These are phyloP conservation scores for Colletotrichum navitas DNA, from an alignment of 2,329 filamentous ascomycete species.

Conservation along the genomic window DNA sequence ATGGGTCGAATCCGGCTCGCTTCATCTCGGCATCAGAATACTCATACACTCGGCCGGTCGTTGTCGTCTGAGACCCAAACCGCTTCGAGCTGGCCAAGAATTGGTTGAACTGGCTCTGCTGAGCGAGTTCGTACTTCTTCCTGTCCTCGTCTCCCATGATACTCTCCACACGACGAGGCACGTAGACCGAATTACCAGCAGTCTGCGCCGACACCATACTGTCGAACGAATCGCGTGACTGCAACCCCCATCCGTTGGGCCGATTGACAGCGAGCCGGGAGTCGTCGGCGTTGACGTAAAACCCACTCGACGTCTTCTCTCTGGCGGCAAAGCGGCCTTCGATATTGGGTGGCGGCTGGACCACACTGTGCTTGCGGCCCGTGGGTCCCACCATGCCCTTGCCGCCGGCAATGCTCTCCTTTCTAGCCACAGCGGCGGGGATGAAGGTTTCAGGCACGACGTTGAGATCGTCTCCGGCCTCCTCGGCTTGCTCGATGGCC, in stretches of 20 bases:
- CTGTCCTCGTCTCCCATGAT: constrained; percentile 85
- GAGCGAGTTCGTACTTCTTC: constrained; percentile 78
- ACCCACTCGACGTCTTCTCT: constrained; percentile 74
- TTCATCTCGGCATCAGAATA: constrained; percentile 57
- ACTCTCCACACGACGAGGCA: constrained; percentile 77
- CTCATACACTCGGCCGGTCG: constrained; percentile 63
- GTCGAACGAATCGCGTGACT: constrained; percentile 74
- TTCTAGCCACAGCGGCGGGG: constrained; percentile 66
- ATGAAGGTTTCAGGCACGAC: constrained; percentile 89
- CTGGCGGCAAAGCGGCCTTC: constrained; percentile 84
- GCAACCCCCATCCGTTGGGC: constrained; percentile 44
- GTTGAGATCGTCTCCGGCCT: constrained; percentile 88
- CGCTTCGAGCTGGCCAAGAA: constrained; percentile 43
- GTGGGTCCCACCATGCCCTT: constrained; percentile 51
- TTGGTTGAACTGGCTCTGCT: constrained; percentile 61
- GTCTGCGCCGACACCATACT: constrained; percentile 72
- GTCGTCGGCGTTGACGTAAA: constrained; percentile 78
- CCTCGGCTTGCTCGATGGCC: constrained; percentile 85
- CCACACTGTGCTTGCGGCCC: constrained; percentile 64
- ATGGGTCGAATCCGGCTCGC: constrained; percentile 33
- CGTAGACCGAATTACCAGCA: constrained; percentile 70
- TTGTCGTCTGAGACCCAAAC: constrained; percentile 44
- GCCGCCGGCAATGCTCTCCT: constrained; percentile 50
- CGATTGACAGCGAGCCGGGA: constrained; percentile 47
- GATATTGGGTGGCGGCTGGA: constrained; percentile 80